These are phyloP conservation scores for Neurospora crassa DNA, from an alignment of 2,329 filamentous ascomycete species.

Conservation along the genomic window DNA sequence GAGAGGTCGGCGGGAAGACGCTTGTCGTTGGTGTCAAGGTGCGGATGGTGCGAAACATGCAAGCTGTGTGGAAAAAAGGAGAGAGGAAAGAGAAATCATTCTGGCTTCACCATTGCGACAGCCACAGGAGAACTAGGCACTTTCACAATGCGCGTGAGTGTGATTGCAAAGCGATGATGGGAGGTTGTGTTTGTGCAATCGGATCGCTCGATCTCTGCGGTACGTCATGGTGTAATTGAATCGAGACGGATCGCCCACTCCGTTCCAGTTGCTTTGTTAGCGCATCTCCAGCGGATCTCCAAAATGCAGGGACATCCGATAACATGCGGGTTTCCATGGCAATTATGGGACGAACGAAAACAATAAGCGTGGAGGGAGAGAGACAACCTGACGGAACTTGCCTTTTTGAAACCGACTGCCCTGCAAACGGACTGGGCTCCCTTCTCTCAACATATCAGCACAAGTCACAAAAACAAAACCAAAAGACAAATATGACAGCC, in stretches of 20 bases:
- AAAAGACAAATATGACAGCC: neutral
- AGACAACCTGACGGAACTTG: neutral
- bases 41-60: conserved; percentile 1
- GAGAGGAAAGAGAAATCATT: neutral
- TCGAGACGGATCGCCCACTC: conserved; percentile 8
- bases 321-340: neutral
- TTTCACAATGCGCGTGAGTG: neutral
- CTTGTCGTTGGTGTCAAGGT: neutral
- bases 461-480: neutral
- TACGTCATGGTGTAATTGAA: conserved; percentile 14
- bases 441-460: neutral
- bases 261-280: conserved; percentile 13
- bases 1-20: neutral
- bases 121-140: neutral
- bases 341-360: neutral
- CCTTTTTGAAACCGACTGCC: neutral
- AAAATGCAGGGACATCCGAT: neutral
- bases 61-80: neutral
- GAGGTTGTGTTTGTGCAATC: neutral
- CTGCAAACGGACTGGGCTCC: neutral
- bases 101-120: neutral
- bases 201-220: conserved; percentile 12
- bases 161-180: conserved; percentile 1
- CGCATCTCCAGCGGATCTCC: conserved; percentile 2
- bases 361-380: neutral